Evolutionary conservation across 2,329 filamentous ascomycete species (phyloP), one percentile per base, ranked within the genome.

Genomic region (Hawksworthiomyces lignivorus): DNA sequence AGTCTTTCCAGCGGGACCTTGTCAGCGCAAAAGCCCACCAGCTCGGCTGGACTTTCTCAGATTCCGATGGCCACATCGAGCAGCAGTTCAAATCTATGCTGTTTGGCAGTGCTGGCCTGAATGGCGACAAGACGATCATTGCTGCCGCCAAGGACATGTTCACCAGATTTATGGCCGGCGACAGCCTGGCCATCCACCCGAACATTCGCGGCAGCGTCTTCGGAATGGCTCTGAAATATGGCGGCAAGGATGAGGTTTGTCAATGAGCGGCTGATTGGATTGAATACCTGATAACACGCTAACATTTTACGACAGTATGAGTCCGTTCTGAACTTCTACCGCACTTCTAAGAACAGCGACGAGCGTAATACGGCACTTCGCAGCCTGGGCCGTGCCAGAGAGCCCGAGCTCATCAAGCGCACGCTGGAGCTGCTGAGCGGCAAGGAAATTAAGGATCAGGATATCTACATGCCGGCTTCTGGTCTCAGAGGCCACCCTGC

Each of bases 61-160:
- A 89, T 20, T 74, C 73, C 4, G 90, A 97, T 54, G 87, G 84
- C 37, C 89, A 96, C 58, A 82, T 96, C 51, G 74, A 89, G 60
- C 88, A 95, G 62, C 89, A 96, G 60, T 94, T 95, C 74, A 97
- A 97, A 71, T 81, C 80, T 12, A 76, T 96, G 58, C 75, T 96
- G 60, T 97, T 97, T 59, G 84, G 85, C 47, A 78, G 74, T 52
- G 87, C 90, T 38, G 90, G 89, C 44, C 69, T 87, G 51, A 75
- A 81, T 34, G 88, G 87, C 26, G 90, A 97, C 55, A 69, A 88
- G 54, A 70, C 75, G 51, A 77, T 95, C 47, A 77, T 90, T 56
- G 73, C 79, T 37, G 87, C 87, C 7, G 84, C 88, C 7, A 84
- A 88, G 64, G 85, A 89, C 21, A 94, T 96, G 84, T 95, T 96